These are phyloP conservation scores for Pseudopithomyces maydicus DNA, from an alignment of 2,329 filamentous ascomycete species.

Conservation along the genomic window DNA sequence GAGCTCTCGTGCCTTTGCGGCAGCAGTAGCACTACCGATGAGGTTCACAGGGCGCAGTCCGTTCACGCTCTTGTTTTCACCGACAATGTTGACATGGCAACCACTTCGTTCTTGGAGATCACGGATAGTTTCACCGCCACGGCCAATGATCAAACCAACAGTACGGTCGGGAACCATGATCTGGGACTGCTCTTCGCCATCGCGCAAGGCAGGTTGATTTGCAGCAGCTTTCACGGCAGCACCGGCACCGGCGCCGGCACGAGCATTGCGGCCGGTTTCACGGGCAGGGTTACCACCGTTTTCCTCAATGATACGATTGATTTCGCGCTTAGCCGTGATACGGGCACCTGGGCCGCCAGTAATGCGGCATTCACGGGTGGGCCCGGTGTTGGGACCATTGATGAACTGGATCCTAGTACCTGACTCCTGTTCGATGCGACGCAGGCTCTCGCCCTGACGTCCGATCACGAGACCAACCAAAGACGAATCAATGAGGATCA, in stretches of 20 bases:
- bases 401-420: constrained; percentile 87
- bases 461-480: constrained; percentile 91
- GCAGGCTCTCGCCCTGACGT: constrained; percentile 84
- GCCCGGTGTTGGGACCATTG: constrained; percentile 73
- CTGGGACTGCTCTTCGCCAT: constrained; percentile 84
- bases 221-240: constrained; percentile 40
- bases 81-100: constrained; percentile 96
- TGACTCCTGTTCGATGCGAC: constrained; percentile 82
- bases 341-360: constrained; percentile 74
- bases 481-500: constrained; percentile 83
- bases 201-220: constrained; percentile 62
- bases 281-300: constrained; percentile 64
- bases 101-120: constrained; percentile 89
- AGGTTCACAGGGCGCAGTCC: constrained; percentile 88
- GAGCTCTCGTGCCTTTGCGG: constrained; percentile 78
- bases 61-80: constrained; percentile 90
- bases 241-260: constrained; percentile 51
- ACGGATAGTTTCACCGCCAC: constrained; percentile 89
- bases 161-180: constrained; percentile 96
- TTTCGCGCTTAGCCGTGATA: constrained; percentile 78
- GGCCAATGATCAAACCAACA: constrained; percentile 91
- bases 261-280: constrained; percentile 44
- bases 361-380: constrained; percentile 84
- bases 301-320: constrained; percentile 86
- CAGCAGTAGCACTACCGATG: constrained; percentile 77